Evolutionary conservation across 352 stramenopile species (phyloP), one percentile per base, ranked within the genome.

Genomic region (Thalassiosira livingstoniorum): DNA sequence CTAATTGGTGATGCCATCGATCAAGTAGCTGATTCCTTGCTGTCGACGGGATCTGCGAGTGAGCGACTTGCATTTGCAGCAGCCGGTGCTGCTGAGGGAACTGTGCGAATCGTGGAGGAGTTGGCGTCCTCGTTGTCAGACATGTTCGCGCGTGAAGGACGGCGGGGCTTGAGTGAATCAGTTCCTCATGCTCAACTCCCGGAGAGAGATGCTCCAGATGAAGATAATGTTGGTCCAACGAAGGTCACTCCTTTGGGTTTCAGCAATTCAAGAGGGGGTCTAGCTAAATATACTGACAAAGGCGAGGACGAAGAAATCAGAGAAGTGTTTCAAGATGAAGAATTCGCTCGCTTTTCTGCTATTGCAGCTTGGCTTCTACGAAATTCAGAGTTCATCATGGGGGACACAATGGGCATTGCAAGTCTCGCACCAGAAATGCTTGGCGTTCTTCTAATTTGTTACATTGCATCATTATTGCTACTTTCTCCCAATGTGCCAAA

Each of bases 1-100:
- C 64, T 87, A 10, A n/a, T 87, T 39, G 81, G 70, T 35, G 81
- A 82, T 70, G 76, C 75, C 4, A 81, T 87, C 27, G 81, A 80
- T 27, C 68, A 84, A 51, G 67, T 87, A 11, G 69, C 81, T 11
- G 81, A 87, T 42, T 87, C 81, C 21, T 43, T 87, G 10, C 42
- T 87, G 5, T 64, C 82, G 15, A 75, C 81, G n/a, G 81, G 81
- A 11, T 84, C 75, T 34, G 81, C 81, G 2, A 79, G 64, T 21
- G 81, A 87, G 43, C 58, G 73, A 39, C 34, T 78, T 23, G 60
- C 81, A 43, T 87, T 87, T 68, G 81, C 81, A 15, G 70, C 65
- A 4, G 58, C 81, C 23, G 70, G 63, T 25, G 75, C 68, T 43
- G 81, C 81, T 31, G 81, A 87, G 58, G 81, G 81, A 31, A 62